Conservation (phyloP, 768 basidiomycete species). For the Lactarius deliciosus region DNA sequence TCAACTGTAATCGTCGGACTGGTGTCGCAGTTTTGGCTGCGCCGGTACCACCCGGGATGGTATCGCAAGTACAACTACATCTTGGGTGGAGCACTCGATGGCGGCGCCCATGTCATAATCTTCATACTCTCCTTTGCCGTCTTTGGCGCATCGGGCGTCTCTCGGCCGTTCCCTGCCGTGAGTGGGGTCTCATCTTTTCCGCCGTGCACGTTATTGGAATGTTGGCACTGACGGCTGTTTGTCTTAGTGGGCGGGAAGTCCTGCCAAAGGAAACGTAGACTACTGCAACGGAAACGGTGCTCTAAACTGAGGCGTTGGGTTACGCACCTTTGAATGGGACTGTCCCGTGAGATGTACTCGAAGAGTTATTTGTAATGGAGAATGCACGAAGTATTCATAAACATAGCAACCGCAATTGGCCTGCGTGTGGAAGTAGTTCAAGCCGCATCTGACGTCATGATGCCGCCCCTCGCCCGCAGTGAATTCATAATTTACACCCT, state of each 20-base stretch:
- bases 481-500: not conserved
- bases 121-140: constrained; percentile 65
- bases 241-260: constrained; percentile 52
- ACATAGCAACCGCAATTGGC: too few relatives aligned
- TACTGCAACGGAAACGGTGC: constrained; percentile 62
- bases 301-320: constrained; percentile 37
- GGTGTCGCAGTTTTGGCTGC: constrained; percentile 48
- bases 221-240: not conserved
- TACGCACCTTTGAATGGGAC: not conserved
- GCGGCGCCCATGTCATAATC: constrained; percentile 64
- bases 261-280: constrained; percentile 51
- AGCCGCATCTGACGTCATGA: not conserved
- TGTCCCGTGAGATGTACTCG: not conserved
- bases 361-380: not conserved
- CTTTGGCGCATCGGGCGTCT: constrained; percentile 54
- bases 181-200: not conserved
- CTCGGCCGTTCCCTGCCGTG: constrained; percentile 48
- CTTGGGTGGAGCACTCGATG: constrained; percentile 63
- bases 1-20: constrained; percentile 51
- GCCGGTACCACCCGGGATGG: constrained; percentile 43
- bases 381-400: not conserved
- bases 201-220: not conserved
- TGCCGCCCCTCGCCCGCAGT: not conserved
- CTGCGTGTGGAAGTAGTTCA: not conserved
- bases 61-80: constrained; percentile 68